Evolutionary conservation across 768 basidiomycete species (phyloP).

Genomic region (Pholiota conissans): DNA sequence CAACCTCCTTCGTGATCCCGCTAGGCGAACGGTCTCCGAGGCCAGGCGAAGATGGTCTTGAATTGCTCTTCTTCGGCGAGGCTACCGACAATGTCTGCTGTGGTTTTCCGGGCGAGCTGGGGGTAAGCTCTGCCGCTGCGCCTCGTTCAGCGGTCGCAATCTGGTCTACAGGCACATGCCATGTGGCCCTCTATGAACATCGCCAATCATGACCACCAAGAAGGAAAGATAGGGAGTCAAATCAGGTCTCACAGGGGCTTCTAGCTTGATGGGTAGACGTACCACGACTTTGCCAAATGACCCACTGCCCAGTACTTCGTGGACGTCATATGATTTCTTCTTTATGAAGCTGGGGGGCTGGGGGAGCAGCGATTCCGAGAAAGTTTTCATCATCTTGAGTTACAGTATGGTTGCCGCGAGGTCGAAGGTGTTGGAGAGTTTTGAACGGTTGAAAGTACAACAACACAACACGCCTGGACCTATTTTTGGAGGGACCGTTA

Average conservation of each 20-base stretch:
- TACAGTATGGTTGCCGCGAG: neutral
- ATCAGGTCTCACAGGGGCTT: neutral
- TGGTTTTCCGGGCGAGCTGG: neutral
- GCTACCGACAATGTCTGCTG: conserved; percentile 14
- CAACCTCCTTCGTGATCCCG: conserved; percentile 67
- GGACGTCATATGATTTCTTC: conserved; percentile 80
- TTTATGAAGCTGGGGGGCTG: conserved; percentile 86
- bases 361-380: conserved; percentile 64
- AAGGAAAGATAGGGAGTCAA: neutral
- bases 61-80: conserved; percentile 19
- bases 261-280: conserved; percentile 15
- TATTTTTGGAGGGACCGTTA: neutral
- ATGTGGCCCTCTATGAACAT: conserved; percentile 64
- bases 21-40: conserved; percentile 24
- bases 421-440: neutral
- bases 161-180: conserved; percentile 71
- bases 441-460: neutral
- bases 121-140: conserved; percentile 40
- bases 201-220: conserved; percentile 2
- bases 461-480: neutral
- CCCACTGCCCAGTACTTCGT: conserved; percentile 75
- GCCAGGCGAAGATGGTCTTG: conserved; percentile 24
- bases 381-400: conserved; percentile 37
- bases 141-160: conserved; percentile 56
- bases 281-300: conserved; percentile 93